Conservation (phyloP, 1,139 yeast species). For the Yamadazyma atlantica region DNA sequence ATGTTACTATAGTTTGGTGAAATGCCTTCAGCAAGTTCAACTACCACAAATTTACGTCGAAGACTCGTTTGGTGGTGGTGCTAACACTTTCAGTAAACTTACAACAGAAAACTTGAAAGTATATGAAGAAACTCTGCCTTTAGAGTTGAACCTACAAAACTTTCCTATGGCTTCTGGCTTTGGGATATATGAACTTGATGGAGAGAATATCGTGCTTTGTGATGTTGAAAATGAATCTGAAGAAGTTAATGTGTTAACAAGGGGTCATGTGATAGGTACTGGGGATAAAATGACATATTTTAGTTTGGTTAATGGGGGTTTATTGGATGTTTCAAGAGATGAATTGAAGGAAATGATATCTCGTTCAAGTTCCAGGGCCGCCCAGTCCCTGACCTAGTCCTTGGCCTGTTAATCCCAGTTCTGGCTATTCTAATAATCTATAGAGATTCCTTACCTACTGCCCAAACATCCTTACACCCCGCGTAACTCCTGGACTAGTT, state of each 20-base stretch:
- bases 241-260: slow-evolving; percentile 15
- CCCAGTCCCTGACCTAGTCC: no score
- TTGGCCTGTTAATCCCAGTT: no score
- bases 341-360: slow-evolving; percentile 45
- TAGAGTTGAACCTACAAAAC: slow-evolving; percentile 34
- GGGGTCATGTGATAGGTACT: slow-evolving; percentile 13
- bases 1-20: slow-evolving; percentile 67
- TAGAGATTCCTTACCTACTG: no score
- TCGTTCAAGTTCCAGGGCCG: slow-evolving; percentile 37
- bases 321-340: slow-evolving; percentile 42
- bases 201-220: slow-evolving; percentile 13
- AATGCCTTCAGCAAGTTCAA: slow-evolving; percentile 59
- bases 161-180: slow-evolving; percentile 58
- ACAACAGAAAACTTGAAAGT: slow-evolving; percentile 19
- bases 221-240: slow-evolving; percentile 19
- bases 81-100: slow-evolving; percentile 25
- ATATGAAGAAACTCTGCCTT: slow-evolving; percentile 12
- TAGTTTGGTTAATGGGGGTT: slow-evolving; percentile 21
- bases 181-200: slow-evolving; percentile 42
- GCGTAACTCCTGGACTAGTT: no score
- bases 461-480: no score
- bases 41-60: slow-evolving; percentile 66
- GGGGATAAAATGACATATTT: slow-evolving; percentile 17
- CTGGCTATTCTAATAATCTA: no score
- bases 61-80: slow-evolving; percentile 14